These are phyloP conservation scores for Malus sieversii DNA, from an alignment of 306 rosid species.

Conservation along the genomic window DNA sequence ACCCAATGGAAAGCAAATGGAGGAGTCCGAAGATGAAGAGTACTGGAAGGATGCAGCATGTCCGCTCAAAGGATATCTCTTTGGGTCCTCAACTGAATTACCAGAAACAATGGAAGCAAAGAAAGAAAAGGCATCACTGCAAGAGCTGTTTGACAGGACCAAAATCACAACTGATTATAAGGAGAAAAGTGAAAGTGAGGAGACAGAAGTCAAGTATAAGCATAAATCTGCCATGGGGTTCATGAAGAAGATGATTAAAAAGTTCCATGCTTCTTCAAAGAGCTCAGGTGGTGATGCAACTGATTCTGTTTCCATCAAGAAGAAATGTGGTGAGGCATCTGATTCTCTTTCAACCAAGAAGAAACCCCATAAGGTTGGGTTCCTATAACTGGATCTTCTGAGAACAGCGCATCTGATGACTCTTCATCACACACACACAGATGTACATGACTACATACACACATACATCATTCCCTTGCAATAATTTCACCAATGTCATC, in stretches of 20 bases:
- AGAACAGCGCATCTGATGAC: slow-evolving; percentile 9
- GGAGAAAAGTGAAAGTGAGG: slow-evolving; percentile 29
- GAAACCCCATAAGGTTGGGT: slow-evolving; percentile 67
- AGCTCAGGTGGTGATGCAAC: slow-evolving; percentile 23
- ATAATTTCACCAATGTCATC: not conserved
- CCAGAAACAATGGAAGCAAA: slow-evolving; percentile 41
- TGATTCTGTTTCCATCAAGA: slow-evolving; percentile 31
- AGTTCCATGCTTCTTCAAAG: slow-evolving; percentile 38
- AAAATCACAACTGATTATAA: slow-evolving; percentile 30
- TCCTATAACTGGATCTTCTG: slow-evolving; percentile 23
- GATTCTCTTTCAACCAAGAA: slow-evolving; percentile 38
- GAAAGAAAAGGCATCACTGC: slow-evolving; percentile 57
- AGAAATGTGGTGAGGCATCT: slow-evolving; percentile 10
- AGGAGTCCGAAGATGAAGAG: slow-evolving; percentile 50
- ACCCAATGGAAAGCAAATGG: slow-evolving; percentile 49
- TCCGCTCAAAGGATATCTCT: slow-evolving; percentile 85
- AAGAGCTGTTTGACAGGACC: slow-evolving; percentile 59
- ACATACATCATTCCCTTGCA: not conserved
- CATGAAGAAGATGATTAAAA: slow-evolving; percentile 58
- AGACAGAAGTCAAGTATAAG: slow-evolving; percentile 33
- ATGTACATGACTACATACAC: not conserved
- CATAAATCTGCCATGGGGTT: slow-evolving; percentile 44
- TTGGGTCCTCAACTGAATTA: slow-evolving; percentile 60
- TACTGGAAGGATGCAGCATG: slow-evolving; percentile 45
- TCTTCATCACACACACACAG: not conserved